Conservation (phyloP, 2,329 filamentous ascomycete genomes). For the Cladobotryum mycophilum region DNA sequence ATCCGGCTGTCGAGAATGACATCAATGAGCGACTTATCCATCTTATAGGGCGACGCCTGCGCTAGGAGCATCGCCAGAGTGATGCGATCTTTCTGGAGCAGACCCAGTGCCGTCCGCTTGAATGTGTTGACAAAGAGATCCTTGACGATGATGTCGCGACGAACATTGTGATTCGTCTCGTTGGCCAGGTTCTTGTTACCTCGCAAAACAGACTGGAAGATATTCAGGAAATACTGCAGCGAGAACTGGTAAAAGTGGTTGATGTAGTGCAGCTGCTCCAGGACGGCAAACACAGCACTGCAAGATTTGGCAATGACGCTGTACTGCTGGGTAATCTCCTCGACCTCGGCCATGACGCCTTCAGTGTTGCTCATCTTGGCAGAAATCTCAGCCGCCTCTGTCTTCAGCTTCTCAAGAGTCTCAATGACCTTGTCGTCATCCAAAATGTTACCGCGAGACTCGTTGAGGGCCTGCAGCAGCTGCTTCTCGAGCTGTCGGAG, state of each 20-base stretch:
- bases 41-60: slow-evolving; percentile 90
- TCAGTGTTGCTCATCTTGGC: slow-evolving; percentile 95
- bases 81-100: slow-evolving; percentile 90
- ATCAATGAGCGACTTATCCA: slow-evolving; percentile 88
- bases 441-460: slow-evolving; percentile 94
- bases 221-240: slow-evolving; percentile 94
- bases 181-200: slow-evolving; percentile 66
- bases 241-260: slow-evolving; percentile 99
- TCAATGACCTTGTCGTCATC: slow-evolving; percentile 98
- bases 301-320: slow-evolving; percentile 88
- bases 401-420: slow-evolving; percentile 95
- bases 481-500: slow-evolving; percentile 92
- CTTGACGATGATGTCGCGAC: slow-evolving; percentile 83
- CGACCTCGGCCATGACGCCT: slow-evolving; percentile 96
- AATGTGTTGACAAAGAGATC: slow-evolving; percentile 89
- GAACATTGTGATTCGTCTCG: slow-evolving; percentile 67
- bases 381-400: slow-evolving; percentile 92
- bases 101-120: slow-evolving; percentile 83
- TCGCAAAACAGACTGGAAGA: slow-evolving; percentile 88
- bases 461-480: slow-evolving; percentile 88
- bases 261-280: slow-evolving; percentile 95
- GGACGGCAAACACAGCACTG: slow-evolving; percentile 92
- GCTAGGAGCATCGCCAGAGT: slow-evolving; percentile 92
- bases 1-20: slow-evolving; percentile 73
- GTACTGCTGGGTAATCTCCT: slow-evolving; percentile 92